phyloP scores from a whole-genome alignment of 2,329 filamentous ascomycete genomes.

The Cladophialophora chaetospira region DNA sequence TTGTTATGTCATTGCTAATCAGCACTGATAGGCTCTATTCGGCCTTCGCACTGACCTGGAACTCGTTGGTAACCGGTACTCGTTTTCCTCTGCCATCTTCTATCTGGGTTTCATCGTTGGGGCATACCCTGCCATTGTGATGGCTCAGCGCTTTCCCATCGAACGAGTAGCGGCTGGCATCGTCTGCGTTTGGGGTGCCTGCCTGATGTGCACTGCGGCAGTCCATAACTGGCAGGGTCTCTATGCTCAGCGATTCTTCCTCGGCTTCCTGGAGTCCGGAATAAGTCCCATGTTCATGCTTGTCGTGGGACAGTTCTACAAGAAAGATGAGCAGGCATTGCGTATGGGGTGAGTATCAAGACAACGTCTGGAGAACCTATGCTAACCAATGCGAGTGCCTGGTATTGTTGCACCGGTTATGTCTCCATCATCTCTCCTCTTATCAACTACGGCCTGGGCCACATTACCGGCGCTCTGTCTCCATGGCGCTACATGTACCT shows the following conservation, averaged over 20 bases:
- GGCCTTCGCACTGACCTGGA: constrained; percentile 46
- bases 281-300: constrained; percentile 69
- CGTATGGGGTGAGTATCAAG: constrained; percentile 52
- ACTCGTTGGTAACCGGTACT: constrained; percentile 48
- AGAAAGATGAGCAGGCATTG: constrained; percentile 64
- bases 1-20: not conserved
- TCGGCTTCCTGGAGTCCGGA: constrained; percentile 62
- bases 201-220: constrained; percentile 69
- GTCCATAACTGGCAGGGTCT: constrained; percentile 65
- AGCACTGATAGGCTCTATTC: constrained; percentile 41
- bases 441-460: constrained; percentile 68
- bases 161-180: constrained; percentile 63
- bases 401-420: constrained; percentile 43
- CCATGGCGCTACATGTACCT: constrained; percentile 73
- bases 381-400: not conserved
- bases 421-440: constrained; percentile 51
- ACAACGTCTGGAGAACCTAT: not conserved
- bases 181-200: constrained; percentile 66
- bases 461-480: constrained; percentile 58
- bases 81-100: constrained; percentile 42
- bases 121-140: constrained; percentile 71
- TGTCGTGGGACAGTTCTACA: constrained; percentile 64
- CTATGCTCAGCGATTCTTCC: constrained; percentile 67
- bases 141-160: constrained; percentile 67
- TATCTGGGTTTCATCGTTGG: constrained; percentile 78